These are phyloP conservation scores for Bryum argenteum DNA, from an alignment of 225 moss, liverwort and hornwort species.

Conservation along the genomic window DNA sequence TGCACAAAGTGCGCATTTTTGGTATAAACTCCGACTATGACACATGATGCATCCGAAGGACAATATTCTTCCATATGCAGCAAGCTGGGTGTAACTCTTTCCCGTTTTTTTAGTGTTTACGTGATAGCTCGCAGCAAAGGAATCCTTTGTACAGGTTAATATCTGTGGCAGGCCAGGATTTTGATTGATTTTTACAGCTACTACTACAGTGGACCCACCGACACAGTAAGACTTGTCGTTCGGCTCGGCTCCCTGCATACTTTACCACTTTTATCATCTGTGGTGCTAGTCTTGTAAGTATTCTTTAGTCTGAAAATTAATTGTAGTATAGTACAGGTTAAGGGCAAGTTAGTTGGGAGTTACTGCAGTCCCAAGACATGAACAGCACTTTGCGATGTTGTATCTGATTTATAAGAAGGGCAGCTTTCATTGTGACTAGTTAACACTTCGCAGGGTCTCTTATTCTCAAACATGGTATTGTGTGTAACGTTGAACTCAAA, in stretches of 20 bases:
- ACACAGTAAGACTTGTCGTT: conserved; percentile 40
- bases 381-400: conserved; percentile 32
- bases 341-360: conserved; percentile 35
- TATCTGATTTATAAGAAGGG: conserved; percentile 32
- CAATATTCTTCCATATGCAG: conserved; percentile 1
- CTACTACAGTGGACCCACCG: conserved; percentile 39
- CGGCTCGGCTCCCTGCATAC: conserved; percentile 40
- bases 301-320: conserved; percentile 40
- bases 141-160: conserved; percentile 55
- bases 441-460: neutral
- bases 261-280: conserved; percentile 33
- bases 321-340: conserved; percentile 54
- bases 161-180: conserved; percentile 42
- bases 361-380: conserved; percentile 31
- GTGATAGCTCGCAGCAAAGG: conserved; percentile 53
- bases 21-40: conserved; percentile 98
- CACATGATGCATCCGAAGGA: conserved; percentile 43
- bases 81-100: conserved; percentile 28
- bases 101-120: conserved; percentile 46
- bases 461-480: too few relatives aligned
- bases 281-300: conserved; percentile 53
- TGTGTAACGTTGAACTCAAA: too few relatives aligned
- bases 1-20: conserved; percentile 95
- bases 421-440: conserved; percentile 28
- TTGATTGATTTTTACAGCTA: conserved; percentile 38